Evolutionary conservation across 2,329 filamentous ascomycete genomes (phyloP).

Genomic region (Cladosporium sp.): DNA sequence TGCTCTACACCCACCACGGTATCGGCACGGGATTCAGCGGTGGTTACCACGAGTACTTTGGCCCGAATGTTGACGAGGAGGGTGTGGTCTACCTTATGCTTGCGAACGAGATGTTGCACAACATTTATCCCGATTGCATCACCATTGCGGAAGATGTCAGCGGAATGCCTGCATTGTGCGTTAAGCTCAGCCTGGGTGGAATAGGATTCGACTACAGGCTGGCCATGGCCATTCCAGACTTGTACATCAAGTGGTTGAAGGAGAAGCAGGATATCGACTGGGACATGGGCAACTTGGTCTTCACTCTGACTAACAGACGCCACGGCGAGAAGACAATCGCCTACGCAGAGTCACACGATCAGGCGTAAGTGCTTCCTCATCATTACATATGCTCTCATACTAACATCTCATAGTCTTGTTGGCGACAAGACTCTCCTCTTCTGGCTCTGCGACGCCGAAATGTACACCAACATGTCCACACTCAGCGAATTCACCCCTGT

Average conservation of each 20-base stretch:
- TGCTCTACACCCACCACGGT: conserved; percentile 93
- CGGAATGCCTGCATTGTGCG: conserved; percentile 94
- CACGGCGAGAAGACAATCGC: conserved; percentile 98
- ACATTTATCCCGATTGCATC: conserved; percentile 80
- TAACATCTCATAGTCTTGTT: conserved; percentile 64
- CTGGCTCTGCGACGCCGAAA: conserved; percentile 94
- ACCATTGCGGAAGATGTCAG: conserved; percentile 97
- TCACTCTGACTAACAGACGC: conserved; percentile 84
- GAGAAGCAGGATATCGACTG: conserved; percentile 87
- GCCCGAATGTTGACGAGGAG: conserved; percentile 81
- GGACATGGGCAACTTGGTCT: conserved; percentile 81
- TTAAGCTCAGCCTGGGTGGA: conserved; percentile 79
- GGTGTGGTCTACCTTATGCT: conserved; percentile 93
- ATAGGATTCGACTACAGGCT: conserved; percentile 96
- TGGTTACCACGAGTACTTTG: conserved; percentile 98
- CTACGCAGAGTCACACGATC: conserved; percentile 94
- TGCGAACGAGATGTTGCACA: conserved; percentile 91
- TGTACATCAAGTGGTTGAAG: conserved; percentile 99
- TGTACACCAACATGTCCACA: conserved; percentile 96
- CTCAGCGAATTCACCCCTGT: conserved; percentile 78
- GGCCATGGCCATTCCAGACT: conserved; percentile 95
- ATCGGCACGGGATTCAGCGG: conserved; percentile 98
- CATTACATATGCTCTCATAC: background rate
- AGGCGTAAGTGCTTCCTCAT: conserved; percentile 65
- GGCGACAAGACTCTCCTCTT: conserved; percentile 97